These are phyloP conservation scores for Nepenthes gracilis DNA, from an alignment of 148 eudicot species.

Conservation along the genomic window DNA sequence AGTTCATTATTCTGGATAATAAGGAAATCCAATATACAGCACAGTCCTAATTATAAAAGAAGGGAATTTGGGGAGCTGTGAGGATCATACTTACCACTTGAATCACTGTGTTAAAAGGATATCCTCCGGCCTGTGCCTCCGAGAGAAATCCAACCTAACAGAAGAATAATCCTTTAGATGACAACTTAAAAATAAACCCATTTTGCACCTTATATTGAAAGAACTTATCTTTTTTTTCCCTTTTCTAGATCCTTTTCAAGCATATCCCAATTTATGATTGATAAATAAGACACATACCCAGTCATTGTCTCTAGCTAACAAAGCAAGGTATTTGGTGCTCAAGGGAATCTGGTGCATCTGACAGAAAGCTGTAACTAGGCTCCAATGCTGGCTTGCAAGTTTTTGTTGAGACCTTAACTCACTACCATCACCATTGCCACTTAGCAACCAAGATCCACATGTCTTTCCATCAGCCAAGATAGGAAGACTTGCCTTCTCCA, in stretches of 20 bases:
- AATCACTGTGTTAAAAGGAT: slow-evolving; percentile 59
- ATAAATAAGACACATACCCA: slow-evolving; percentile 45
- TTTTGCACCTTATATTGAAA: neutral
- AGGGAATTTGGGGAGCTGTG: neutral
- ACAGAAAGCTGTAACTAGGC: slow-evolving; percentile 73
- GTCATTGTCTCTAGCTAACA: slow-evolving; percentile 83
- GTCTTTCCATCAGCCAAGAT: slow-evolving; percentile 40
- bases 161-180: slow-evolving; percentile 9
- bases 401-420: slow-evolving; percentile 86
- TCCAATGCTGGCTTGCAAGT: slow-evolving; percentile 81
- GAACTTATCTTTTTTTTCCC: neutral
- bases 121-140: slow-evolving; percentile 89
- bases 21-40: neutral
- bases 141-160: slow-evolving; percentile 79
- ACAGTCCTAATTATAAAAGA: neutral
- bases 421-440: slow-evolving; percentile 78
- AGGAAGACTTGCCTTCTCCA: slow-evolving; percentile 82
- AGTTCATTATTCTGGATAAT: neutral
- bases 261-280: neutral
- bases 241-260: neutral
- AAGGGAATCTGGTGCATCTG: slow-evolving; percentile 79
- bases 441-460: slow-evolving; percentile 84
- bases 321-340: slow-evolving; percentile 73
- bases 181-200: slow-evolving; percentile 1
- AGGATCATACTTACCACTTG: slow-evolving; percentile 47